A percentile compares a stretch with the other conserved stretches of the same genome.
phyloP scores from a whole-genome alignment of 306 rosid species.

The Lagenaria siceraria region DNA sequence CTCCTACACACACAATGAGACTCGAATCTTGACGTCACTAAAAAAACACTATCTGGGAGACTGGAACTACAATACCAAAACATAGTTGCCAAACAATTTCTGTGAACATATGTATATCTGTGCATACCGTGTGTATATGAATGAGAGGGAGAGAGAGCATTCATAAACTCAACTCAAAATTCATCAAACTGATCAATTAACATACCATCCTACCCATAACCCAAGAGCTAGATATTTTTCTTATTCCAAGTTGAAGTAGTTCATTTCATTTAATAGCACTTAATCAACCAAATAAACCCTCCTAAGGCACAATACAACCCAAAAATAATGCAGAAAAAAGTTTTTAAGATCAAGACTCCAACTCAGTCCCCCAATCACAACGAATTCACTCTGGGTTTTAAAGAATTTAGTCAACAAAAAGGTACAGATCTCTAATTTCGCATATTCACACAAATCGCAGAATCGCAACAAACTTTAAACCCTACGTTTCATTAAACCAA shows the following conservation, averaged over 20 bases:
- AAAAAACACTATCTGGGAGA: not conserved
- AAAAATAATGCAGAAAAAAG: slow-evolving; percentile 1
- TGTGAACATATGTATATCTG: not conserved
- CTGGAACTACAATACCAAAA: not conserved
- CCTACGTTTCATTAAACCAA: slow-evolving; percentile 4
- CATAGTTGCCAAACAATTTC: not conserved
- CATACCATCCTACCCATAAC: not conserved
- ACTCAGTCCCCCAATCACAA: not conserved
- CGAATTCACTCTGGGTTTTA: slow-evolving; percentile 7
- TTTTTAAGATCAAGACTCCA: slow-evolving; percentile 10
- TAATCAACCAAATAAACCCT: slow-evolving; percentile 6
- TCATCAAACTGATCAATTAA: not conserved
- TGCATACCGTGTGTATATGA: not conserved
- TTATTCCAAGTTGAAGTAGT: not conserved
- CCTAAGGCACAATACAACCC: slow-evolving; percentile 6
- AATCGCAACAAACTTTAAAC: not conserved
- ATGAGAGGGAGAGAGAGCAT: not conserved
- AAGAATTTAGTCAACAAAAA: not conserved
- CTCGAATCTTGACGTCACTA: not conserved
- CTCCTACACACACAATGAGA: not conserved
- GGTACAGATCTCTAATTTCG: not conserved
- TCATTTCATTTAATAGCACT: not conserved
- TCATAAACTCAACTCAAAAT: not conserved
- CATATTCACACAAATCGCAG: not conserved
- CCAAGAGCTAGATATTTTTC: not conserved